These are phyloP conservation scores for Lactarius trivialis DNA, from an alignment of 768 basidiomycete species.

Conservation along the genomic window DNA sequence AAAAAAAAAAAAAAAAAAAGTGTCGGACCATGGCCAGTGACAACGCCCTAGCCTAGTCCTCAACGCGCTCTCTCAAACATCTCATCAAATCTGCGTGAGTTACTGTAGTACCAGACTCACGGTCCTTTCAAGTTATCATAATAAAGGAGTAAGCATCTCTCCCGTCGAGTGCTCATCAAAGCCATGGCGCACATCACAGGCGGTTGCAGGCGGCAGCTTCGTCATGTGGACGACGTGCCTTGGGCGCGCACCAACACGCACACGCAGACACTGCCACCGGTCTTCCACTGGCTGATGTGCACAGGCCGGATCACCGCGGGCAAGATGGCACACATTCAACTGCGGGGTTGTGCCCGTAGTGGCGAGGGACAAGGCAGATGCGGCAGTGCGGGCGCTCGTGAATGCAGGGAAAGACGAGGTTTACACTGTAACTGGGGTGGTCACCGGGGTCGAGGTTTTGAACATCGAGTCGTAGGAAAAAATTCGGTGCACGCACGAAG, in stretches of 20 bases:
- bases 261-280: constrained; percentile 68
- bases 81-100: too few relatives aligned
- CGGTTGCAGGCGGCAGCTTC: constrained; percentile 96
- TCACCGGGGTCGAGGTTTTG: constrained; percentile 69
- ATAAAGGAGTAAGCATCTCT: too few relatives aligned
- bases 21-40: too few relatives aligned
- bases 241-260: constrained; percentile 82
- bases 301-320: constrained; percentile 67
- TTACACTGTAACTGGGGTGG: constrained; percentile 72
- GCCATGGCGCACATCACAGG: constrained; percentile 98
- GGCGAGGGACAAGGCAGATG: constrained; percentile 43
- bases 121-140: too few relatives aligned
- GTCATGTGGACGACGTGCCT: constrained; percentile 94
- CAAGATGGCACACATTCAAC: constrained; percentile 97
- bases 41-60: too few relatives aligned
- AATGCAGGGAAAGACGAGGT: constrained; percentile 46
- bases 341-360: constrained; percentile 90
- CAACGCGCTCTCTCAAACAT: too few relatives aligned
- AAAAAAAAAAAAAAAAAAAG: too few relatives aligned
- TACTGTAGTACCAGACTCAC: too few relatives aligned
- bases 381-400: constrained; percentile 43
- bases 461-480: constrained; percentile 48
- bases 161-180: constrained; percentile 81
- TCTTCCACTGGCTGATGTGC: constrained; percentile 83
- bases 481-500: not conserved